Conservation (phyloP, 352 stramenopile genomes). For the Phytophthora ohioensis region DNA sequence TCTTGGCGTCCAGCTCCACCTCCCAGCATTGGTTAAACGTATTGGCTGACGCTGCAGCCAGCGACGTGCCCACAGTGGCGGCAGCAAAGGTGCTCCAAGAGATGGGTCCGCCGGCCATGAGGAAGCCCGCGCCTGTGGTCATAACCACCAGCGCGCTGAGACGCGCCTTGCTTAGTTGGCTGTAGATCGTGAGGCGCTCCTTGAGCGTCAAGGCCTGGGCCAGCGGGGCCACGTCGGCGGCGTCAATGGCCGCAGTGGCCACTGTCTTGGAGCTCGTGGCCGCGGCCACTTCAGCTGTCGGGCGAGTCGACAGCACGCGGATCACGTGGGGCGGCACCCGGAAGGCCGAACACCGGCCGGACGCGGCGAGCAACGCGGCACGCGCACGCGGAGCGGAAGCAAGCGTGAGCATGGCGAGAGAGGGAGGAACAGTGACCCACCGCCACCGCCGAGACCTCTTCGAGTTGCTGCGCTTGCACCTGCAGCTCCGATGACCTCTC, state of each 20-base stretch:
- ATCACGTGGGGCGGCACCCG: constrained; percentile 40
- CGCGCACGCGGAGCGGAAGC: constrained; percentile 17
- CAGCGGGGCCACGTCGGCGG: constrained; percentile 27
- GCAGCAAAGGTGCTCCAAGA: constrained; percentile 89
- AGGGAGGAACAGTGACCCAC: constrained; percentile 38
- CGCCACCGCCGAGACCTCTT: constrained; percentile 45
- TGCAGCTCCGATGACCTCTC: constrained; percentile 17
- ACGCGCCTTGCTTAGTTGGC: constrained; percentile 94
- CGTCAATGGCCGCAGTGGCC: constrained; percentile 35
- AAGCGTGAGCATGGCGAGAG: constrained; percentile 42
- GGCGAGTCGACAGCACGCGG: constrained; percentile 70
- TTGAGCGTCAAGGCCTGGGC: constrained; percentile 57
- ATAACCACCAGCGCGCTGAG: constrained; percentile 97
- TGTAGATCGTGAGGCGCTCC: constrained; percentile 80
- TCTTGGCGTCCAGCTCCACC: constrained; percentile 93
- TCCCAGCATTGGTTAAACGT: constrained; percentile 99
- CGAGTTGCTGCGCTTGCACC: constrained; percentile 9
- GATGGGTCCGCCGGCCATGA: constrained; percentile 96
- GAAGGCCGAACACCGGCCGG: constrained; percentile 14
- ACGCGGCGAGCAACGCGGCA: constrained; percentile 22
- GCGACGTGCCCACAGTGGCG: constrained; percentile 93
- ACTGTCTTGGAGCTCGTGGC: constrained; percentile 42
- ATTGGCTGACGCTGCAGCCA: constrained; percentile 95
- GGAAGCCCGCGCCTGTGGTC: constrained; percentile 96
- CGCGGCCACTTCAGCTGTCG: constrained; percentile 54